These are phyloP conservation scores for Colletotrichum scovillei DNA, from an alignment of 2,329 filamentous ascomycete genomes.

Conservation along the genomic window DNA sequence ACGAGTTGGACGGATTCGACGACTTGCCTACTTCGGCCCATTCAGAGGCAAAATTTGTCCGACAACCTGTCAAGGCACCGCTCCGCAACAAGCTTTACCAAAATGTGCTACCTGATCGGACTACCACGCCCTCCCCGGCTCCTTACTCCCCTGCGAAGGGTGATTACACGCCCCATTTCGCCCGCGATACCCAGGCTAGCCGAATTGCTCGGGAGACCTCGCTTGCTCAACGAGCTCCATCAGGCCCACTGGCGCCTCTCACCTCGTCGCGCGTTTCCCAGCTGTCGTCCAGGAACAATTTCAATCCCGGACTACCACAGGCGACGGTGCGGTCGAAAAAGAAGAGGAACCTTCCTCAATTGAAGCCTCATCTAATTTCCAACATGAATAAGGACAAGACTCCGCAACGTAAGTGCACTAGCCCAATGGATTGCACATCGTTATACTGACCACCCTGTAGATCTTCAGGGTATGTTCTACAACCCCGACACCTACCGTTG, in stretches of 20 bases:
- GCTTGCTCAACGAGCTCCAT: conserved; percentile 69
- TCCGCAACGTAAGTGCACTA: conserved; percentile 76
- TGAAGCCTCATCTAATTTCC: conserved; percentile 89
- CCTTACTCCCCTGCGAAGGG: conserved; percentile 67
- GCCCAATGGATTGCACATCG: neutral
- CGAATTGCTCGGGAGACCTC: conserved; percentile 73
- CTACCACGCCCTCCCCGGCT: conserved; percentile 63
- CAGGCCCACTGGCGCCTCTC: conserved; percentile 65
- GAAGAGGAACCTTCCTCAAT: conserved; percentile 65
- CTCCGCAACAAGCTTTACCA: conserved; percentile 68
- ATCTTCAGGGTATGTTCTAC: conserved; percentile 95
- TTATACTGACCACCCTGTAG: conserved; percentile 58
- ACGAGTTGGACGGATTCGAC: conserved; percentile 92
- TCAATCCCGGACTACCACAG: conserved; percentile 58
- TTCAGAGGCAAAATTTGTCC: conserved; percentile 84
- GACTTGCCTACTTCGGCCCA: conserved; percentile 90
- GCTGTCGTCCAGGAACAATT: conserved; percentile 59
- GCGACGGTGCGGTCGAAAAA: conserved; percentile 64
- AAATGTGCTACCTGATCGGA: conserved; percentile 65
- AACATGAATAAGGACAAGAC: conserved; percentile 81
- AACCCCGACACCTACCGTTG: conserved; percentile 88
- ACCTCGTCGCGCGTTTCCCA: conserved; percentile 66
- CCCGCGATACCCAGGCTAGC: conserved; percentile 73
- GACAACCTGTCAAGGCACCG: conserved; percentile 78
- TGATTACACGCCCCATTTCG: conserved; percentile 70